A percentile compares a stretch with the other conserved stretches of the same genome.
Conservation (phyloP, 2,329 filamentous ascomycete species). For the Parastagonospora nodorum region DNA sequence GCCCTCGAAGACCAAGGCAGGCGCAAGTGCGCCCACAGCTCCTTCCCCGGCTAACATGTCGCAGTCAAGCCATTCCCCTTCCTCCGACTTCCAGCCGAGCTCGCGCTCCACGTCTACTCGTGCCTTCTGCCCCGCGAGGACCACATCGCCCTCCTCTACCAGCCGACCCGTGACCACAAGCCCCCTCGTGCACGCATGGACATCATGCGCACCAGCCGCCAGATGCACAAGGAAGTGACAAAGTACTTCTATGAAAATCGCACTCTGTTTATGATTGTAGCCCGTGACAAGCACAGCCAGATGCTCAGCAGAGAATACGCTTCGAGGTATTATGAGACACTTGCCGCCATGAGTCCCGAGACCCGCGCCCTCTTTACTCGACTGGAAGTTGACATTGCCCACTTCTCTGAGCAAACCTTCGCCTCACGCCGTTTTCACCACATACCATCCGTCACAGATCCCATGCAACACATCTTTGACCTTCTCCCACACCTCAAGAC, state of each 20-base stretch:
- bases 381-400: slow-evolving; percentile 16
- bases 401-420: slow-evolving; percentile 5
- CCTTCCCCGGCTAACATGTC: slow-evolving; percentile 3
- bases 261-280: slow-evolving; percentile 16
- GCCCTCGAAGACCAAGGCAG: slow-evolving; percentile 19
- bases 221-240: slow-evolving; percentile 19
- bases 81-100: slow-evolving; percentile 27
- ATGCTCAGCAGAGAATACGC: slow-evolving; percentile 1
- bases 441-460: slow-evolving; percentile 1
- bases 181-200: slow-evolving; percentile 10
- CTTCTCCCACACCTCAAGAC: slow-evolving; percentile 12
- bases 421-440: not conserved
- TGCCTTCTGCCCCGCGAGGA: slow-evolving; percentile 19
- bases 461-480: slow-evolving; percentile 9
- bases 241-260: slow-evolving; percentile 20
- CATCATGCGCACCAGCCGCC: slow-evolving; percentile 23
- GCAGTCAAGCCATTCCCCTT: slow-evolving; percentile 28
- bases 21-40: not conserved
- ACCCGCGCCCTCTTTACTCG: slow-evolving; percentile 13
- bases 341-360: slow-evolving; percentile 6
- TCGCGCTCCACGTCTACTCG: slow-evolving; percentile 27
- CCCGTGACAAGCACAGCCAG: slow-evolving; percentile 1
- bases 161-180: not conserved
- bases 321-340: slow-evolving; percentile 6
- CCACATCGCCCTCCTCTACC: slow-evolving; percentile 6